Base-by-base conservation (phyloP, 495 filamentous ascomycete species). In the Xylaria sp. region DNA sequence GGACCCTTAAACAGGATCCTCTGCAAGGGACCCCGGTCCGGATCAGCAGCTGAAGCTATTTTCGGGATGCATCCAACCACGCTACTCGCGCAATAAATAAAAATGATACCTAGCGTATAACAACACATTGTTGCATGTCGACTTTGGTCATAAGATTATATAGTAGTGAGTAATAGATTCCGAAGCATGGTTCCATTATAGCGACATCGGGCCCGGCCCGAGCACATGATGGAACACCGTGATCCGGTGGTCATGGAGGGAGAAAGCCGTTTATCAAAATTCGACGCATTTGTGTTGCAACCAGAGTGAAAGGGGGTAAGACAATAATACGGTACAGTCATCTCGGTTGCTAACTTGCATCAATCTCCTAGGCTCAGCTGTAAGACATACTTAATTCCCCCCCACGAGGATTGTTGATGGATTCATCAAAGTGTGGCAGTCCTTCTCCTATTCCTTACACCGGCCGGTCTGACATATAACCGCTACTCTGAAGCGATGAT, bases 1-100 rank as follows among this genome's bases (percentile, higher is more conserved):
- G 26, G 29, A 41, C 26, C 53, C 67, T 37, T 53, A 9, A 69
- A 21, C 46, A 43, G n/a, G 61, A 67, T 55, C 48, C 33, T 29
- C 48, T 35, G 48, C 64, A 69, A 26, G 67, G 67, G 41, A 29
- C 64, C 64, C 35, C 31, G 53, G 43, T 33, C 67, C 40, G 5
- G 17, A 61, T 50, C 8, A 55, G 48, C 21, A 67, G 64, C 48
- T 67, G 55, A 59, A 61, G 67, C 41, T 61, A 69, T 69, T 68
- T 68, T 59, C 66, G 66, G 66, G 40, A 58, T 33, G 14, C 29
- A 52, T 66, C 44, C 11, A 19, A 31, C 50, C 19, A 44, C 43
- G 43, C 61, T 33, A 66, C 52, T 53, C 24, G 24, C 31, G 14
- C 26, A 33, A 21, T 37, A 33, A 33, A 48, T 41, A 1, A 24